A percentile compares a stretch with the other conserved stretches of the same genome.
Evolutionary conservation across 1,139 yeast genomes (phyloP).

Genomic region (Diutina rugosa): DNA sequence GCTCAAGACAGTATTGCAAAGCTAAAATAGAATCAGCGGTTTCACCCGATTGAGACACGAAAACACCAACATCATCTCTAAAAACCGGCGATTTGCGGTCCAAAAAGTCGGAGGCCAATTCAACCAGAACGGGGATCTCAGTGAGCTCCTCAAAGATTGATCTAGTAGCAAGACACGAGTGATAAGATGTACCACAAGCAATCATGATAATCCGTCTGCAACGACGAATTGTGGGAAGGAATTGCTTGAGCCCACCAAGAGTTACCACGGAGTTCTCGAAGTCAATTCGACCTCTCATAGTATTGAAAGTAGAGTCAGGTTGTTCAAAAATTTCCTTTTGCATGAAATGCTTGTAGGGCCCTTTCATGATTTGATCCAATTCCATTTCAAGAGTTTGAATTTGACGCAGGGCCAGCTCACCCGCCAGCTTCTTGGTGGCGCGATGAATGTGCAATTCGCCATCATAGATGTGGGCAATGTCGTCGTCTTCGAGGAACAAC

Average conservation of each 20-base stretch:
- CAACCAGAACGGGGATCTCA: conserved; percentile 92
- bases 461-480: conserved; percentile 94
- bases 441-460: conserved; percentile 98
- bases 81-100: conserved; percentile 94
- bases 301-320: conserved; percentile 95
- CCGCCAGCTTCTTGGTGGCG: conserved; percentile 70
- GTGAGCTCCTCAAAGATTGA: conserved; percentile 94
- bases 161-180: conserved; percentile 94
- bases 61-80: conserved; percentile 95
- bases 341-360: conserved; percentile 93
- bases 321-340: conserved; percentile 98
- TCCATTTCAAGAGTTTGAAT: conserved; percentile 96
- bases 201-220: conserved; percentile 95
- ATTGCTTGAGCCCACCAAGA: conserved; percentile 82
- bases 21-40: conserved; percentile 98
- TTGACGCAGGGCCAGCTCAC: conserved; percentile 86
- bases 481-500: conserved; percentile 92
- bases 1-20: conserved; percentile 87
- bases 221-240: conserved; percentile 81
- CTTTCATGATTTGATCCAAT: conserved; percentile 96
- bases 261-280: conserved; percentile 67
- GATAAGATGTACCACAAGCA: conserved; percentile 99
- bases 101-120: conserved; percentile 92
- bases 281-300: conserved; percentile 99
- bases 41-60: conserved; percentile 98